phyloP scores from a whole-genome alignment of 2,329 filamentous ascomycete genomes.

The Lecanicillium sp. region DNA sequence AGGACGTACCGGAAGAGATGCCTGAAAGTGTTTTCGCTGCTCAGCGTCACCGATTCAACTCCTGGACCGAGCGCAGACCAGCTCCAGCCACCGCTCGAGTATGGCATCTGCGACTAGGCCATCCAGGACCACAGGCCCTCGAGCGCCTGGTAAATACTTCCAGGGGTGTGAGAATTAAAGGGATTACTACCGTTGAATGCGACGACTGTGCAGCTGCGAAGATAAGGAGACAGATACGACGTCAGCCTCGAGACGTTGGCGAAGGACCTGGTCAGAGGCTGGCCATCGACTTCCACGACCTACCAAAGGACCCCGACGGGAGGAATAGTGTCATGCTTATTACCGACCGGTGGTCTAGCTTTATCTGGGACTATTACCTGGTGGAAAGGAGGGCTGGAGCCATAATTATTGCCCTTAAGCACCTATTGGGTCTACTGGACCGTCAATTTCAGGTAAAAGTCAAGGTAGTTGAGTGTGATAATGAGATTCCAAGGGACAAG shows the following conservation, averaged over 20 bases:
- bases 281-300: constrained; percentile 1
- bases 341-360: not conserved
- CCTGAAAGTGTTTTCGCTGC: too few relatives aligned
- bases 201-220: not conserved
- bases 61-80: too few relatives aligned
- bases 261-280: too few relatives aligned
- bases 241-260: not conserved
- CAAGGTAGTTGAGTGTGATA: not conserved
- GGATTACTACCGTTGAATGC: constrained; percentile 2
- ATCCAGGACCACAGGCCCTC: not conserved
- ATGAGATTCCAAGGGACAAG: not conserved
- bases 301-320: not conserved
- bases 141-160: not conserved
- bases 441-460: not conserved
- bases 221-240: not conserved
- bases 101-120: not conserved
- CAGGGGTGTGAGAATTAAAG: not conserved
- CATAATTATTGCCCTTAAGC: not conserved
- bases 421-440: not conserved
- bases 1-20: too few relatives aligned
- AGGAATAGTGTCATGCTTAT: not conserved
- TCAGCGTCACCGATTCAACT: too few relatives aligned
- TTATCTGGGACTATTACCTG: not conserved
- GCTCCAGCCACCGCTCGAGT: too few relatives aligned
- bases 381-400: not conserved